Evolutionary conservation across 495 filamentous ascomycete genomes (phyloP), one percentile per base, ranked within the genome.

Genomic region (Penicillium angulare): DNA sequence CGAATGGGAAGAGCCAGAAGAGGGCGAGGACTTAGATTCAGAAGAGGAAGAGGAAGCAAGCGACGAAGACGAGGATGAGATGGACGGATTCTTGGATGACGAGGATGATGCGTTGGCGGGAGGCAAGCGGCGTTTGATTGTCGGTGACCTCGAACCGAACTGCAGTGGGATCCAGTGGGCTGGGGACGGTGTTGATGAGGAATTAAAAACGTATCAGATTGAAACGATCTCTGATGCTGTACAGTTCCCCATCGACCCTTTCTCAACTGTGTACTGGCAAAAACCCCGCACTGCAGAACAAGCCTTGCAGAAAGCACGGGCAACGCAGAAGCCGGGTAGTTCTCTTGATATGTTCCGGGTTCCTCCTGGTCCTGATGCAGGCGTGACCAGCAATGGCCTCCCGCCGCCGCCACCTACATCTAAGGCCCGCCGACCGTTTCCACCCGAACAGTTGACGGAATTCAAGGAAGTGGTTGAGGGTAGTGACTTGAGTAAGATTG

Each of bases 1-100:
- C 0, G 95, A 97, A 68, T 98, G 93, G 90, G 86, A 90, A 54
- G 84, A 86, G 57, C 81, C 83, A 2, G 87, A 88, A 43, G 89
- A 93, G 60, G 89, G 86, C 42, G 88, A 91, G 57, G 85, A 91
- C 35, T 66, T 89, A 5, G 81, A 82, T 48, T 87, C 84, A 0
- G 86, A 92, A 46, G 87, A 88, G 17, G 90, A 95, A 35, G 92
- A 96, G 6, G 72, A 74, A n/a, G 67, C 45, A 6, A 76, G 73
- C 40, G 76, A 79, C 7, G 78, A 79, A 8, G 77, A 72, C 0
- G 78, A 78, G 1, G 77, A 79, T 50, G 78, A 81, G 34, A 75
- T 80, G 69, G 76, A 79, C 24, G 78, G 65, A 1, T 81, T 81
- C 47, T 58, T 81, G 5, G 77, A 80, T 43, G 77, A 80, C 42